A percentile compares a stretch with the other conserved stretches of the same genome.
Evolutionary conservation across 2,329 filamentous ascomycete species (phyloP).

Genomic region (Trichoderma brevicompactum): DNA sequence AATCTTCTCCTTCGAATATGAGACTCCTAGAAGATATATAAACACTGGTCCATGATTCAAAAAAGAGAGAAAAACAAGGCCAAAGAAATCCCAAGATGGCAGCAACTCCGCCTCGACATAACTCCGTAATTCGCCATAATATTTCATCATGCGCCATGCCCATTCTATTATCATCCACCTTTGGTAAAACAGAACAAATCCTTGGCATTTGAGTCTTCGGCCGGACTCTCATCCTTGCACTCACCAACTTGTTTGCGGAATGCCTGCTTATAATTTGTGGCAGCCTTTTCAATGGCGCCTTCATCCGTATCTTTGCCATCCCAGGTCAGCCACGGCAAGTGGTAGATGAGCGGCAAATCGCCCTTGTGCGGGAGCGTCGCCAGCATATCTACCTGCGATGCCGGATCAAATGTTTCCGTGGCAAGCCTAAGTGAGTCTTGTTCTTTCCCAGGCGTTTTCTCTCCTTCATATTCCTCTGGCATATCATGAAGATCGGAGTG

Average conservation of each 20-base stretch:
- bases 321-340: slow-evolving; percentile 66
- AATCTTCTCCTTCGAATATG: not conserved
- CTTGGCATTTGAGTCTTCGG: slow-evolving; percentile 47
- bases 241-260: slow-evolving; percentile 71
- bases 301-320: slow-evolving; percentile 57
- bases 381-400: slow-evolving; percentile 51
- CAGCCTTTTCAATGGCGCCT: slow-evolving; percentile 48
- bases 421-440: slow-evolving; percentile 31
- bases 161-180: slow-evolving; percentile 36
- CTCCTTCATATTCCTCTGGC: slow-evolving; percentile 68
- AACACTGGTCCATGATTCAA: slow-evolving; percentile 11
- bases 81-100: not conserved
- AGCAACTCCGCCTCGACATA: not conserved
- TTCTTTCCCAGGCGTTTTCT: slow-evolving; percentile 33
- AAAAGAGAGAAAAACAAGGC: not conserved
- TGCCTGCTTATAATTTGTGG: slow-evolving; percentile 56
- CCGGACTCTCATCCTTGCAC: slow-evolving; percentile 52
- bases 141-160: slow-evolving; percentile 10
- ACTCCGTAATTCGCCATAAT: slow-evolving; percentile 1
- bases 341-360: slow-evolving; percentile 48
- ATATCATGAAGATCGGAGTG: slow-evolving; percentile 75
- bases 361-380: slow-evolving; percentile 53
- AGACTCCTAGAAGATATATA: not conserved
- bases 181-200: slow-evolving; percentile 67
- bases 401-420: slow-evolving; percentile 47